Percentiles rank a stretch among this genome's conserved stretches.
Evolutionary conservation across 1,284 basidiomycete genomes (phyloP).

Genomic region (Lentinus polychrous): DNA sequence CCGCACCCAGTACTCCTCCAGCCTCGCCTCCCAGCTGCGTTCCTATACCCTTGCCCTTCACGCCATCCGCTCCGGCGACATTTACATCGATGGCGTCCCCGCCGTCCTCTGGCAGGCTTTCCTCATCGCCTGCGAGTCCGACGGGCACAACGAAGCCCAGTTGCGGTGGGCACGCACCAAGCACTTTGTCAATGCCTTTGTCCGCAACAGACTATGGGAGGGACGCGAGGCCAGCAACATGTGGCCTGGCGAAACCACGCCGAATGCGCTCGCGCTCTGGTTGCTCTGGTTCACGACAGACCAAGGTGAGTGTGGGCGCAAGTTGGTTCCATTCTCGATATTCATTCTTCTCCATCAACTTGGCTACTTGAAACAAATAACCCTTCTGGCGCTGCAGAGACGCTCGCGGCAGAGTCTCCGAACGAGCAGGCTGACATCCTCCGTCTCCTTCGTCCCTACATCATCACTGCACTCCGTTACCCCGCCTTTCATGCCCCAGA

Average conservation of each 20-base stretch:
- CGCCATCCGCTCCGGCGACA: conserved; percentile 32
- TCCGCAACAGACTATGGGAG: conserved; percentile 42
- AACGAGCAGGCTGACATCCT: conserved; percentile 39
- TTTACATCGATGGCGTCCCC: conserved; percentile 25
- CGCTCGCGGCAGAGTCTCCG: conserved; percentile 35
- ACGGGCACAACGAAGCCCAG: conserved; percentile 64
- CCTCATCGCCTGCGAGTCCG: conserved; percentile 68
- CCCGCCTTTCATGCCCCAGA: conserved; percentile 52
- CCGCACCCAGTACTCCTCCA: conserved; percentile 27
- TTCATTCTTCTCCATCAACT: neutral
- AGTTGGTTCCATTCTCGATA: neutral
- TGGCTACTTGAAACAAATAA: too few relatives aligned
- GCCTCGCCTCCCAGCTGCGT: conserved; percentile 43
- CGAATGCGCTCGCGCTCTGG: conserved; percentile 55
- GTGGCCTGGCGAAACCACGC: conserved; percentile 48
- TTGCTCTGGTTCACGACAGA: conserved; percentile 54
- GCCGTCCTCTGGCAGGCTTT: conserved; percentile 51
- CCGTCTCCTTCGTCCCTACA: conserved; percentile 48
- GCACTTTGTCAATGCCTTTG: conserved; percentile 37
- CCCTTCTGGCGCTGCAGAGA: conserved; percentile 29
- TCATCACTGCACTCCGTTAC: conserved; percentile 41
- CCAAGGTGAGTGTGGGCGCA: conserved; percentile 27
- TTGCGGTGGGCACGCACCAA: conserved; percentile 42
- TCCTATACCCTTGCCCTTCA: conserved; percentile 35
- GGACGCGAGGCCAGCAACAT: conserved; percentile 30